These are phyloP conservation scores for Nicotiana knightiana DNA, from an alignment of 257 asterid species.

Conservation along the genomic window DNA sequence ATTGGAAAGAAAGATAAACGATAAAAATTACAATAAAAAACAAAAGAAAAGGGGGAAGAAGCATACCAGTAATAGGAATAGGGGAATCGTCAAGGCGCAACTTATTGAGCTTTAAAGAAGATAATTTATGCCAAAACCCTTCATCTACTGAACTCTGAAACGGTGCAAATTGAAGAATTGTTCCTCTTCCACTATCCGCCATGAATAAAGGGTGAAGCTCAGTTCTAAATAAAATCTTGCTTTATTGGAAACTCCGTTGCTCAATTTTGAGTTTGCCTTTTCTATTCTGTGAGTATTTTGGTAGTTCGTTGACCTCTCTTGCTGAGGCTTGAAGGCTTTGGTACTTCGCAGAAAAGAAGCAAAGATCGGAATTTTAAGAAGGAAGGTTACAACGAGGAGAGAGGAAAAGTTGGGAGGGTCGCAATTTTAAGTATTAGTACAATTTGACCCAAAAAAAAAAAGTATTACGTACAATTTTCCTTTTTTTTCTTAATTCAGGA, in stretches of 20 bases:
- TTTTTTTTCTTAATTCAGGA: too few species aligned
- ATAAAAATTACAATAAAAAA: not conserved
- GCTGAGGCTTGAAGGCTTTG: not conserved
- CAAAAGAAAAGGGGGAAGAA: not conserved
- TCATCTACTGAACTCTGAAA: constrained; percentile 82
- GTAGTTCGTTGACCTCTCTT: not conserved
- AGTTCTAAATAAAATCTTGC: not conserved
- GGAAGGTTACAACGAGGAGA: not conserved
- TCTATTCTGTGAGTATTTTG: not conserved
- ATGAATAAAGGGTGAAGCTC: not conserved
- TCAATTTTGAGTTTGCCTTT: too few species aligned
- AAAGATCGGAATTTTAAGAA: not conserved
- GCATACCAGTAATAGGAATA: constrained; percentile 69
- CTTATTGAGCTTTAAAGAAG: constrained; percentile 90
- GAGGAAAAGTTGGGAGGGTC: not conserved
- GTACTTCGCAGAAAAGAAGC: not conserved
- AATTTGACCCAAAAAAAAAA: too few species aligned
- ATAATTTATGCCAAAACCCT: constrained; percentile 87
- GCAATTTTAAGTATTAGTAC: too few species aligned
- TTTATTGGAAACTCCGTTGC: not conserved
- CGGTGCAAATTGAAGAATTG: constrained; percentile 57
- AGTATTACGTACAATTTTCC: too few species aligned
- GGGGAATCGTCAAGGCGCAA: constrained; percentile 91
- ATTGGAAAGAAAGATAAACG: too few species aligned
- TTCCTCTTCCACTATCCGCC: not conserved